Evolutionary conservation across 164 flowering plant genomes (phyloP).

Genomic region (Amborella trichopoda): DNA sequence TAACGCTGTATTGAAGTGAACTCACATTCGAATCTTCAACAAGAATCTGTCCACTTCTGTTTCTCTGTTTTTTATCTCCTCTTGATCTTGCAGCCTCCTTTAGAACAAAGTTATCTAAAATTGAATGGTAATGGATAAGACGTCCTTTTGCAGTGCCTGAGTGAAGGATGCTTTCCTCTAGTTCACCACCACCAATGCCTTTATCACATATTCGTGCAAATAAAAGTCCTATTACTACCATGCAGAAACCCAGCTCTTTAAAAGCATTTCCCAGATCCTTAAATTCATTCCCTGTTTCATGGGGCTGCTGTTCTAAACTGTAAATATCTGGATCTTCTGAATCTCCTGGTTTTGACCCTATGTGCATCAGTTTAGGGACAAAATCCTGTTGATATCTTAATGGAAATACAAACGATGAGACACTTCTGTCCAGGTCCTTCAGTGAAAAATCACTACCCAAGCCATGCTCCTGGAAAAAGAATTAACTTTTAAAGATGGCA

Average conservation of each 20-base stretch:
- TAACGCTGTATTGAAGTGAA: conserved; percentile 7
- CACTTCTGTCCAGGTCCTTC: conserved; percentile 59
- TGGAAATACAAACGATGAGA: conserved; percentile 77
- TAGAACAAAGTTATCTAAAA: conserved; percentile 26
- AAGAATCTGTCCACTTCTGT: too few species aligned
- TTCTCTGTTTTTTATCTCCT: conserved; percentile 13
- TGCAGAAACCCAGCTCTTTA: conserved; percentile 48
- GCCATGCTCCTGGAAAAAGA: conserved; percentile 47
- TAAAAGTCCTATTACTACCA: conserved; percentile 75
- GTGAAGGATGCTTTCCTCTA: conserved; percentile 64
- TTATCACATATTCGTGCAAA: conserved; percentile 69
- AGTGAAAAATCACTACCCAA: conserved; percentile 87
- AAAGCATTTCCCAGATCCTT: conserved; percentile 35
- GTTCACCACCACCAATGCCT: conserved; percentile 53
- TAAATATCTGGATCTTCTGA: background rate
- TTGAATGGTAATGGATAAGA: conserved; percentile 82
- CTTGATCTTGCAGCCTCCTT: conserved; percentile 20
- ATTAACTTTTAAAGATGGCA: too few species aligned
- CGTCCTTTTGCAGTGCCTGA: conserved; percentile 77
- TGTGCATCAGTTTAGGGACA: conserved; percentile 5
- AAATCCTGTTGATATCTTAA: conserved; percentile 36
- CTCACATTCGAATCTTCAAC: conserved; percentile 7
- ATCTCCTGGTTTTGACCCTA: background rate
- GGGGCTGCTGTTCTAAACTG: too few species aligned
- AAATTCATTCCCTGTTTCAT: conserved; percentile 21